These are phyloP conservation scores for Sporisorium sorghi DNA, from an alignment of 1,284 basidiomycete species.

Conservation along the genomic window DNA sequence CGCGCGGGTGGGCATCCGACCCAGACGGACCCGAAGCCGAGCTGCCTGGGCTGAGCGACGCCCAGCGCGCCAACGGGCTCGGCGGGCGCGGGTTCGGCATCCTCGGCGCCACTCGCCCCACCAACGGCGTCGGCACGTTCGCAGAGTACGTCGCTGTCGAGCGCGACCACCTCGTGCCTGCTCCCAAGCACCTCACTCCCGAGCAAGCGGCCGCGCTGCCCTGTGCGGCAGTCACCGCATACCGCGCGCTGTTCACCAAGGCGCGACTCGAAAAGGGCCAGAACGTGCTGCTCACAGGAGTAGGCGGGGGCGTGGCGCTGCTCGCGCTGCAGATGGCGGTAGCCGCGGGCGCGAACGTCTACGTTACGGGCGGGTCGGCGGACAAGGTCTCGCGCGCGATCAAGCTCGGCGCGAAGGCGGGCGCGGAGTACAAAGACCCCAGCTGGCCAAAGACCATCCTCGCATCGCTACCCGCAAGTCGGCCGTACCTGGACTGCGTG, in stretches of 20 bases:
- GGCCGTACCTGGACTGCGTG: constrained; percentile 76
- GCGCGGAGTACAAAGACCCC: constrained; percentile 80
- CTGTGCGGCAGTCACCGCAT: constrained; percentile 81
- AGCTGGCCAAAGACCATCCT: constrained; percentile 77
- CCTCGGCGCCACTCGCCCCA: constrained; percentile 56
- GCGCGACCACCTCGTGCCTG: constrained; percentile 77
- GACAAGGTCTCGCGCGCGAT: constrained; percentile 80
- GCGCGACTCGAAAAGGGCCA: constrained; percentile 77
- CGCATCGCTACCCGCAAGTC: constrained; percentile 71
- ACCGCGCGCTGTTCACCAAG: constrained; percentile 82
- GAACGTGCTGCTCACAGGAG: constrained; percentile 77
- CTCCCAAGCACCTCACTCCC: constrained; percentile 79
- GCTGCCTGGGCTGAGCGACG: constrained; percentile 41
- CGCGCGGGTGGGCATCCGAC: constrained; percentile 79
- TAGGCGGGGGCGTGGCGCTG: constrained; percentile 80
- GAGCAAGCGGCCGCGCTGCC: constrained; percentile 81
- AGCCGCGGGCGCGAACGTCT: constrained; percentile 81
- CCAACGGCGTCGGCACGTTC: constrained; percentile 75
- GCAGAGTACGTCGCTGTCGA: constrained; percentile 81
- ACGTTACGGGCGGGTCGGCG: constrained; percentile 80
- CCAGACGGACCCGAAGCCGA: constrained; percentile 72
- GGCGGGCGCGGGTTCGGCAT: constrained; percentile 63
- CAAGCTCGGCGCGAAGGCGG: constrained; percentile 80
- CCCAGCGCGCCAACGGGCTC: constrained; percentile 41
- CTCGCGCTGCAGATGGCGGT: constrained; percentile 81